Base-by-base conservation (phyloP, 345 rosid species). In the Mallotus nudiflorus region DNA sequence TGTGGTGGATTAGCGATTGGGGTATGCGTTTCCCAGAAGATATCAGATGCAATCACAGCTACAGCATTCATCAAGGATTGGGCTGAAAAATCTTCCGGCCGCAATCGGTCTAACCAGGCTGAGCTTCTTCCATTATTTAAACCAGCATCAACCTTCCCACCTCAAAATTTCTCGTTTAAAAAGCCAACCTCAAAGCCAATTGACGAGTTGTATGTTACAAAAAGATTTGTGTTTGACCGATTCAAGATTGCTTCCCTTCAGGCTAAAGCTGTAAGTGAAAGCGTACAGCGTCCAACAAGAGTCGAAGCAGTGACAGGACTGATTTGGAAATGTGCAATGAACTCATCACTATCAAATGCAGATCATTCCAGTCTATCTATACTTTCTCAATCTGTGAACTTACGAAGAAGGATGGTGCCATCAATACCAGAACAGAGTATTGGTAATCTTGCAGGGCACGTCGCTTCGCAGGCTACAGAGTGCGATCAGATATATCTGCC, bases 261-360 rank as follows among this genome's bases (percentile, higher is more conserved):
- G 61, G 69, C 57, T 28, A 76, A 65, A 55, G 46, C 73, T 6
- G 53, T 40, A 8, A 29, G 70, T 33, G 31, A 73, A 49, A 37
- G 25, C 1, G 73, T 67, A n/a, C 40, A 9, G 29, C 52, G 58
- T 20, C 81, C 74, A 6, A 63, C 77, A 11, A 62, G 74, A 45
- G 77, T 69, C 29, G 73, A 68, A 49, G 77, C 67, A 0, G 76
- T 76, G 11, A 65, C 80, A 0, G 75, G 66, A 13, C 52, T 72
- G 18, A 77, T 77, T 2, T 77, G 76, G 76, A 77, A 72, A 31
- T 72, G 70, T 24, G 61, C 73, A 5, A 77, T 62, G 69, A 67
- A 54, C 31, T 69, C 69, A 0, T 40, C 76, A 6, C 49, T 68
- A 68, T 66, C 65, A 31, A 64, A 39, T 18, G 45, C 42, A 3